These are phyloP conservation scores for Pugionium dolabratum DNA, from an alignment of 345 rosid species.

Conservation along the genomic window DNA sequence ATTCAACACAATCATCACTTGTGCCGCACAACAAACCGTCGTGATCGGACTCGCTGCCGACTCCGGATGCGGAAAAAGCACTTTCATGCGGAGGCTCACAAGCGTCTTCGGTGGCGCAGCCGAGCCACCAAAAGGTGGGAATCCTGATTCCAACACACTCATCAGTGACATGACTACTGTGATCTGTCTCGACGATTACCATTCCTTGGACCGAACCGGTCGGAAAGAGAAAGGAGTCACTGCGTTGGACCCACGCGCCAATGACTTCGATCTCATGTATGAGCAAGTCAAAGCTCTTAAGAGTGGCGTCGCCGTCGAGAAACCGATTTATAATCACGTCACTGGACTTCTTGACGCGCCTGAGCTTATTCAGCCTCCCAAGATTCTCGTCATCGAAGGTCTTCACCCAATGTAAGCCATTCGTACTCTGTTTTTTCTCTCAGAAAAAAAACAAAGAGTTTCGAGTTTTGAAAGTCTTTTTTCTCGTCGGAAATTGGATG, in stretches of 20 bases:
- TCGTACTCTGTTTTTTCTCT: constrained; percentile 26
- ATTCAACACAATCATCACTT: constrained; percentile 56
- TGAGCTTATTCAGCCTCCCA: constrained; percentile 89
- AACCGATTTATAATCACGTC: constrained; percentile 95
- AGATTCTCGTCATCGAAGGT: constrained; percentile 97
- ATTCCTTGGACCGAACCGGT: constrained; percentile 82
- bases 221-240: constrained; percentile 92
- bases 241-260: constrained; percentile 92
- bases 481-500: constrained; percentile 34
- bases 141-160: constrained; percentile 94
- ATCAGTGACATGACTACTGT: constrained; percentile 91
- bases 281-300: constrained; percentile 92
- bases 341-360: constrained; percentile 90
- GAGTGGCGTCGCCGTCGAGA: constrained; percentile 70
- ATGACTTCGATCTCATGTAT: constrained; percentile 91
- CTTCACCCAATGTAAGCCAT: constrained; percentile 90
- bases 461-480: constrained; percentile 2
- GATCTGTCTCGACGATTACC: constrained; percentile 91
- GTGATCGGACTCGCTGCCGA: constrained; percentile 96
- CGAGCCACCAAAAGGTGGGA: constrained; percentile 90
- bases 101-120: constrained; percentile 97
- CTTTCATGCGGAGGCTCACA: constrained; percentile 89
- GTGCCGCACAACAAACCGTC: constrained; percentile 61
- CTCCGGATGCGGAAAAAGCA: constrained; percentile 92
- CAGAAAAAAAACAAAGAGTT: not conserved